A percentile compares a stretch with the other conserved stretches of the same genome.
Conservation (phyloP, 306 rosid genomes). For the Cicer judaicum region DNA sequence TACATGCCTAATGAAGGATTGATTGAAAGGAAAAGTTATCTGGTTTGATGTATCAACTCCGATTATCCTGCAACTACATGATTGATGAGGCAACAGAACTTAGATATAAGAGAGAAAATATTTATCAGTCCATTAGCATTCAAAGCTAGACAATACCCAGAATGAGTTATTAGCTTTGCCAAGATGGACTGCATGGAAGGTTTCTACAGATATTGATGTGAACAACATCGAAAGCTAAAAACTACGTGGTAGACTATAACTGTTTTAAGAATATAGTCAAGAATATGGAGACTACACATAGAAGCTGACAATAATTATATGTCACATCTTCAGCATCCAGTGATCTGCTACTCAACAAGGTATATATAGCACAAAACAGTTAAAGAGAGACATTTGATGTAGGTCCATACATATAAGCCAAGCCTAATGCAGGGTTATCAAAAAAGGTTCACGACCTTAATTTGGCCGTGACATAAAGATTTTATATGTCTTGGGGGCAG, state of each 20-base stretch:
- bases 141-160: slow-evolving; percentile 60
- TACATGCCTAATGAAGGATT: neutral
- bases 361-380: slow-evolving; percentile 53
- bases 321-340: slow-evolving; percentile 62
- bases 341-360: slow-evolving; percentile 52
- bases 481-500: neutral
- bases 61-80: slow-evolving; percentile 53
- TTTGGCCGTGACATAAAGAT: neutral
- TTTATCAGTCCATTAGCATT: slow-evolving; percentile 70
- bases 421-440: slow-evolving; percentile 15
- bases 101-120: slow-evolving; percentile 37
- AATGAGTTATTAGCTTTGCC: slow-evolving; percentile 63
- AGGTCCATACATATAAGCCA: slow-evolving; percentile 54
- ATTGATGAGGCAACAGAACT: slow-evolving; percentile 46
- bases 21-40: neutral
- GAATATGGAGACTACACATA: neutral
- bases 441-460: neutral
- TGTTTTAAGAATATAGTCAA: neutral
- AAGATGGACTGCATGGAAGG: slow-evolving; percentile 46
- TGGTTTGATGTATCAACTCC: slow-evolving; percentile 51
- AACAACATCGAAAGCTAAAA: neutral
- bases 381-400: slow-evolving; percentile 51
- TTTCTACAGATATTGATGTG: neutral
- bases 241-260: neutral
- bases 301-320: neutral